Conservation (phyloP, 805 yeast species). For the Yamadazyma insecticola region DNA sequence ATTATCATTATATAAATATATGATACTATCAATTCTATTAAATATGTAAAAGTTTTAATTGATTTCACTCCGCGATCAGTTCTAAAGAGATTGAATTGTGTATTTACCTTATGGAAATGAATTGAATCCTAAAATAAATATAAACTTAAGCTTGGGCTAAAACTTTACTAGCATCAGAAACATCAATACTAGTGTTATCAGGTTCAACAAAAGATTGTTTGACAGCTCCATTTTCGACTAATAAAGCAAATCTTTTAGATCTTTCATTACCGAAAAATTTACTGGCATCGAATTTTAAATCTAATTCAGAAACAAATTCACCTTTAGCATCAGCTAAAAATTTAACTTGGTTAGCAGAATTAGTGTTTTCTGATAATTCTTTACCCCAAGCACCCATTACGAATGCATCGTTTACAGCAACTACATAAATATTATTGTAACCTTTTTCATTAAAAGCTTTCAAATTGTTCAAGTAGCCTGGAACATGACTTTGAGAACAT, state of each 20-base stretch:
- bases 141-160: constrained; percentile 19
- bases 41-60: no score
- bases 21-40: no score
- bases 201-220: constrained; percentile 69
- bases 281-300: constrained; percentile 69
- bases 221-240: constrained; percentile 74
- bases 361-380: constrained; percentile 15
- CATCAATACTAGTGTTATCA: constrained; percentile 68
- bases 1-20: no score
- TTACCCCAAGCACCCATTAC: constrained; percentile 80
- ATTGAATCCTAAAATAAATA: no score
- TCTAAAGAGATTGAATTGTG: no score
- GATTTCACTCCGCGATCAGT: no score
- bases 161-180: constrained; percentile 44
- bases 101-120: no score
- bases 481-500: constrained; percentile 68
- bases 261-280: constrained; percentile 73
- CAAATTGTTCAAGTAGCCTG: constrained; percentile 59
- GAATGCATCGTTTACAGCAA: constrained; percentile 84
- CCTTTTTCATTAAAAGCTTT: constrained; percentile 61
- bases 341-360: constrained; percentile 33
- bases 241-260: constrained; percentile 68
- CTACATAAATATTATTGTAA: constrained; percentile 54
- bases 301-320: constrained; percentile 62
- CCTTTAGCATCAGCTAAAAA: constrained; percentile 81